Evolutionary conservation across 129 eudicot genomes (phyloP).

Genomic region (Escallonia herrerae): DNA sequence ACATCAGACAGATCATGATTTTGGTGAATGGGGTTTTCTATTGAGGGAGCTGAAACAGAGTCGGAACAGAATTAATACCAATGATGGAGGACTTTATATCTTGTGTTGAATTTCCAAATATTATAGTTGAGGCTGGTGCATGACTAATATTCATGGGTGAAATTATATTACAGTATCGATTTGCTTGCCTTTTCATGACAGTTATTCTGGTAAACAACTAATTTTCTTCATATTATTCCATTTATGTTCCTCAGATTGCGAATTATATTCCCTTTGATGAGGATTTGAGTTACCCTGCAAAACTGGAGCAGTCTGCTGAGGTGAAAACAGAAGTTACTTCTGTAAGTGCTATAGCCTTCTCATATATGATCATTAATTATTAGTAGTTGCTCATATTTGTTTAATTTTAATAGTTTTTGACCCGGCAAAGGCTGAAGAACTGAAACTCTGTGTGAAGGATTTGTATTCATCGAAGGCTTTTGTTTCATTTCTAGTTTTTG

Average conservation of each 20-base stretch:
- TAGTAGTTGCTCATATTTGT: not conserved
- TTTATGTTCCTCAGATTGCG: constrained; percentile 61
- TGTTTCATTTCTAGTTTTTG: no score
- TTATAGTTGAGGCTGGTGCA: no score
- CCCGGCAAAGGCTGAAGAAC: no score
- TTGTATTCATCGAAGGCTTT: no score
- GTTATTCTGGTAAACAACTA: not conserved
- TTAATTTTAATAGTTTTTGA: not conserved
- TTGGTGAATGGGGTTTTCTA: no score
- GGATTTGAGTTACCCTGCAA: constrained; percentile 86
- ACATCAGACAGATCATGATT: no score
- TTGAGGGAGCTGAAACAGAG: no score
- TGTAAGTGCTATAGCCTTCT: constrained; percentile 34
- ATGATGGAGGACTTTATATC: no score
- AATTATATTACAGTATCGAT: not conserved
- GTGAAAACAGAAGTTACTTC: constrained; percentile 42
- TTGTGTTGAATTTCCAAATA: no score
- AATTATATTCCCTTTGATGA: constrained; percentile 82
- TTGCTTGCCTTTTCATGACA: not conserved
- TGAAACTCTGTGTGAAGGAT: no score
- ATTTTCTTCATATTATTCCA: constrained; percentile 4
- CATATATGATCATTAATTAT: not conserved
- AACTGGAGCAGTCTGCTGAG: constrained; percentile 74
- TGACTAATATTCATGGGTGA: no score
- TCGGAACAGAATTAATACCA: no score